A percentile compares a stretch with the other conserved stretches of the same genome.
These are phyloP conservation scores for Hanseniaspora guilliermondii DNA, from an alignment of 805 yeast genomes.

Conservation along the genomic window DNA sequence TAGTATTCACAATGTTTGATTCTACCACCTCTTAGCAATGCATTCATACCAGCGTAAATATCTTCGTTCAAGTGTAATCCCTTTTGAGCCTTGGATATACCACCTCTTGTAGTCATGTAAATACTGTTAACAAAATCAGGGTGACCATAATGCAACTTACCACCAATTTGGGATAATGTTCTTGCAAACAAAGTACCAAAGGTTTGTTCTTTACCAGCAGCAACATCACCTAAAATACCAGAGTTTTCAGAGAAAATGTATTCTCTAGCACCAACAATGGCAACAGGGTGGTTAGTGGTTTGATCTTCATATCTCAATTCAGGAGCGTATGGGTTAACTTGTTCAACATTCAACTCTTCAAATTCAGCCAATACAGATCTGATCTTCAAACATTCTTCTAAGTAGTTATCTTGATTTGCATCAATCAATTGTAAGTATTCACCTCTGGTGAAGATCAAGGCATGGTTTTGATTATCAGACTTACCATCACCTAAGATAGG, in stretches of 20 bases:
- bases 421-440: slow-evolving; percentile 75
- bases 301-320: slow-evolving; percentile 47
- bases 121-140: slow-evolving; percentile 71
- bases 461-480: slow-evolving; percentile 76
- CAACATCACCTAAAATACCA: slow-evolving; percentile 78
- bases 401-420: slow-evolving; percentile 76
- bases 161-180: slow-evolving; percentile 74
- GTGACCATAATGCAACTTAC: slow-evolving; percentile 78
- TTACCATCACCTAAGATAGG: slow-evolving; percentile 84
- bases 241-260: slow-evolving; percentile 77
- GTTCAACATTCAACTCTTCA: slow-evolving; percentile 64
- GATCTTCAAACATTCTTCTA: slow-evolving; percentile 75
- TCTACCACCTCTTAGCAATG: slow-evolving; percentile 71
- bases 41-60: slow-evolving; percentile 82
- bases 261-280: slow-evolving; percentile 79
- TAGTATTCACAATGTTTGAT: slow-evolving; percentile 77
- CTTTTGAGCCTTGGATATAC: slow-evolving; percentile 76
- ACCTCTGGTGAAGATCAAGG: slow-evolving; percentile 69
- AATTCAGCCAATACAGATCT: slow-evolving; percentile 73
- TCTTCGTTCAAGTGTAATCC: slow-evolving; percentile 79
- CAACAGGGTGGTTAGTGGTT: slow-evolving; percentile 50
- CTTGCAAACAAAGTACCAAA: slow-evolving; percentile 77
- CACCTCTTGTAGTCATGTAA: slow-evolving; percentile 77
- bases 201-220: slow-evolving; percentile 84
- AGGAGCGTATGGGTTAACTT: slow-evolving; percentile 72